A percentile compares a stretch with the other conserved stretches of the same genome.
Conservation (phyloP, 306 rosid species). For the Quercus rubra region DNA sequence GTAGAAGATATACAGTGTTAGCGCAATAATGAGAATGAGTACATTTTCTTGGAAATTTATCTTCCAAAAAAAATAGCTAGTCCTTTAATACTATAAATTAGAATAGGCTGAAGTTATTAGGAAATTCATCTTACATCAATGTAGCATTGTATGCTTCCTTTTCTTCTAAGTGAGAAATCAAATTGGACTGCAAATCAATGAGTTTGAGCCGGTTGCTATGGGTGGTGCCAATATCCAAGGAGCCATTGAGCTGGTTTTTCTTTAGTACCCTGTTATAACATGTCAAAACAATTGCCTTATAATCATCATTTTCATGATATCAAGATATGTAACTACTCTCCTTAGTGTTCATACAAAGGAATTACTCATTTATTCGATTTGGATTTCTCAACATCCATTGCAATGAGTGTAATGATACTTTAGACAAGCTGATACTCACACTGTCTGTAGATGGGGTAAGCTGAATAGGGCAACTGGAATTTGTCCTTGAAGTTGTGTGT, state of each 20-base stretch:
- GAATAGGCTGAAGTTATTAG: too few relatives aligned
- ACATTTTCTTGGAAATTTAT: too few relatives aligned
- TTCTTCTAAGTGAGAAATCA: neutral
- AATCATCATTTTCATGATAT: neutral
- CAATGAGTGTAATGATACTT: neutral
- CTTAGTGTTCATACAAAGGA: too few relatives aligned
- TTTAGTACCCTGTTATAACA: constrained; percentile 23
- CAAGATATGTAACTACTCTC: neutral
- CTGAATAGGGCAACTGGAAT: constrained; percentile 2
- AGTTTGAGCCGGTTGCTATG: constrained; percentile 9
- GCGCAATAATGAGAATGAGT: too few relatives aligned
- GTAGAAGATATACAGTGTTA: neutral
- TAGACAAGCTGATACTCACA: constrained; percentile 27
- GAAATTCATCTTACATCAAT: constrained; percentile 15
- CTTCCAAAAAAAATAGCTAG: too few relatives aligned
- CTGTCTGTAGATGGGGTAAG: constrained; percentile 19
- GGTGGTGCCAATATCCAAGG: constrained; percentile 14
- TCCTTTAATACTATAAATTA: too few relatives aligned
- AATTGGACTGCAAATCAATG: constrained; percentile 29
- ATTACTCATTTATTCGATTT: neutral
- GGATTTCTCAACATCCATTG: neutral
- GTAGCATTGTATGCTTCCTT: neutral
- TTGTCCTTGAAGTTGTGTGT: too few relatives aligned
- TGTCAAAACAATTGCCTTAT: neutral
- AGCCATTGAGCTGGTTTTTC: constrained; percentile 30